Percentiles rank a stretch among this genome's conserved stretches.
These are phyloP conservation scores for Acer campestre DNA, from an alignment of 345 rosid species.

Conservation along the genomic window DNA sequence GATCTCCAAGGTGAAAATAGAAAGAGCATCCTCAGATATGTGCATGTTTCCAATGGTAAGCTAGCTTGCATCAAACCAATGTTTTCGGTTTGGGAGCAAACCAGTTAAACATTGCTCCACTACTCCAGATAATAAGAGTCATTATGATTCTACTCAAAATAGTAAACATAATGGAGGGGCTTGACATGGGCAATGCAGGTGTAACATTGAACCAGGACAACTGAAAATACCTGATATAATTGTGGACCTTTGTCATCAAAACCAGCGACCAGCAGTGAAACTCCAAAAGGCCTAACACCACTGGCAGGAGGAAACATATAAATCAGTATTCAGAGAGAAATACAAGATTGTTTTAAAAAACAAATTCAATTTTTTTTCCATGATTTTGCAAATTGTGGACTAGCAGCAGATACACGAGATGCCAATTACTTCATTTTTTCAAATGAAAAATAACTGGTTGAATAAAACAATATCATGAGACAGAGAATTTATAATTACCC, in stretches of 20 bases:
- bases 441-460: not conserved
- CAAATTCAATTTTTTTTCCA: no score
- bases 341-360: no score
- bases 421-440: not conserved
- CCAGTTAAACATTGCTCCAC: not conserved
- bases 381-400: not conserved
- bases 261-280: slow-evolving; percentile 89
- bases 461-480: not conserved
- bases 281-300: slow-evolving; percentile 98
- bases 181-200: slow-evolving; percentile 3
- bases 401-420: not conserved
- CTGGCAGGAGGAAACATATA: slow-evolving; percentile 35
- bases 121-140: not conserved
- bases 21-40: slow-evolving; percentile 1
- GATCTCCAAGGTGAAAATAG: not conserved
- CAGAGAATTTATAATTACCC: slow-evolving; percentile 52
- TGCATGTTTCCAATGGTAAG: not conserved
- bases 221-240: slow-evolving; percentile 74
- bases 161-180: not conserved
- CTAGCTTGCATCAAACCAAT: not conserved
- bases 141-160: not conserved
- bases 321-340: not conserved
- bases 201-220: not conserved
- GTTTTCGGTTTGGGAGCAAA: not conserved
- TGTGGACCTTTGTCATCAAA: slow-evolving; percentile 96